Evolutionary conservation across 495 filamentous ascomycete species (phyloP).

Genomic region (Lasiosphaeria miniovina): DNA sequence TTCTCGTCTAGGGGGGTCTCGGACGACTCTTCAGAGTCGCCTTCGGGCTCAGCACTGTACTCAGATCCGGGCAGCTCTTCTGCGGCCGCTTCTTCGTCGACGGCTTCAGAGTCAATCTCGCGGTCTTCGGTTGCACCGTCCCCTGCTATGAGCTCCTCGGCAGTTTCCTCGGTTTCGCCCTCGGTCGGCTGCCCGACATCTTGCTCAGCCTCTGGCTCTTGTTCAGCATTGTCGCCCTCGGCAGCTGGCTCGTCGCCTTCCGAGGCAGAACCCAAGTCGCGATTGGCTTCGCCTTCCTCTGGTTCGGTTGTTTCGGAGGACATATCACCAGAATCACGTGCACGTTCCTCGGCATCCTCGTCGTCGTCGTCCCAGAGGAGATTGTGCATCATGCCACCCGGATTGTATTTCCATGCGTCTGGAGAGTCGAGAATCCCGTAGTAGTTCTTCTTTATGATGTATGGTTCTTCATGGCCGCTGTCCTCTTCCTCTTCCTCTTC

Average conservation of each 20-base stretch:
- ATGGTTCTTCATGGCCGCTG: constrained; percentile 3
- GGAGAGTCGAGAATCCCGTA: constrained; percentile 17
- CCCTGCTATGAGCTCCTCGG: neutral
- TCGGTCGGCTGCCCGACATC: neutral
- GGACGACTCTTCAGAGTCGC: neutral
- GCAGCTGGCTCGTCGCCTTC: no score
- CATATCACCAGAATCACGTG: neutral
- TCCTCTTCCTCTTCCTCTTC: neutral
- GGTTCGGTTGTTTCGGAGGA: neutral
- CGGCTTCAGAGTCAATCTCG: constrained; percentile 7
- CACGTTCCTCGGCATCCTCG: neutral
- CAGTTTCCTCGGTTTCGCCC: neutral
- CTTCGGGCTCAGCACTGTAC: neutral
- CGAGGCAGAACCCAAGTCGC: no score
- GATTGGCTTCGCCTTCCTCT: no score
- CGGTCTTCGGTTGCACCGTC: constrained; percentile 5
- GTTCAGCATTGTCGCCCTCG: no score
- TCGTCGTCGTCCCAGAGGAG: constrained; percentile 1
- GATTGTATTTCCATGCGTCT: constrained; percentile 11
- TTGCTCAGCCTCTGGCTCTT: constrained; percentile 3
- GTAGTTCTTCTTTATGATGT: constrained; percentile 9
- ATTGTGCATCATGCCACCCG: constrained; percentile 15
- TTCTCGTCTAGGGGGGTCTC: neutral
- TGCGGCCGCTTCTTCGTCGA: neutral
- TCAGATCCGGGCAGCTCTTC: neutral